Conservation (phyloP, 352 stramenopile species). For the Phytophthora hibernalis region DNA sequence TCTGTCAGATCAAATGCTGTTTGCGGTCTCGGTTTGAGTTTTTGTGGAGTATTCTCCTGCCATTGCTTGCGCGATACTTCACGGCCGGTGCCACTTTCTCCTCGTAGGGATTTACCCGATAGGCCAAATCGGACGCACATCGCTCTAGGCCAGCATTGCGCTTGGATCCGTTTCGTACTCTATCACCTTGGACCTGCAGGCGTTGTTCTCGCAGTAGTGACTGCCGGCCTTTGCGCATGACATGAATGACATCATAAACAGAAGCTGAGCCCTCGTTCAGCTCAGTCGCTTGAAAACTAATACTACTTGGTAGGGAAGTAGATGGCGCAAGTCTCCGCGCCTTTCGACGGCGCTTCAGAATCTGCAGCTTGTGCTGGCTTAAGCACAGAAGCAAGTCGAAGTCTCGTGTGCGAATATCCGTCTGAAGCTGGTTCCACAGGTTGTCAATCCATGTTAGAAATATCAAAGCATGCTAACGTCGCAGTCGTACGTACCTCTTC, state of each 20-base stretch:
- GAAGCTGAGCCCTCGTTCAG: conserved; percentile 17
- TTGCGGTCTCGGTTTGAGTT: not conserved
- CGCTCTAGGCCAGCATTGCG: conserved; percentile 13
- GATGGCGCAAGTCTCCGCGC: conserved; percentile 17
- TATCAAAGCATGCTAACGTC: not conserved
- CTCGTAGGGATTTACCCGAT: conserved; percentile 20
- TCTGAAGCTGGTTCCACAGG: conserved; percentile 31
- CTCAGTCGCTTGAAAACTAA: conserved; percentile 1
- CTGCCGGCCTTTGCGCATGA: conserved; percentile 41
- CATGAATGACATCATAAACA: conserved; percentile 42
- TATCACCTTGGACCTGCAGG: not conserved
- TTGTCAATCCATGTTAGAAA: conserved; percentile 1
- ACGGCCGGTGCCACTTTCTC: conserved; percentile 1
- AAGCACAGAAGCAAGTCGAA: conserved; percentile 29
- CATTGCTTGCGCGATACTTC: conserved; percentile 16
- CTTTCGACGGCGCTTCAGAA: conserved; percentile 26
- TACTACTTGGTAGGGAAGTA: conserved; percentile 21
- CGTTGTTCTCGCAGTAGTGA: conserved; percentile 29
- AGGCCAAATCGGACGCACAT: conserved; percentile 27
- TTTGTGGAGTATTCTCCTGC: not conserved
- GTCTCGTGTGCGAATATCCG: conserved; percentile 37
- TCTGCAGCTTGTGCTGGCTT: conserved; percentile 37
- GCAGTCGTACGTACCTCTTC: conserved; percentile 30
- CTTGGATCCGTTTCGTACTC: conserved; percentile 16
- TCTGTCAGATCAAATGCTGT: conserved; percentile 22